Evolutionary conservation across 2,329 filamentous ascomycete genomes (phyloP).

Genomic region (Trichoderma sp.): DNA sequence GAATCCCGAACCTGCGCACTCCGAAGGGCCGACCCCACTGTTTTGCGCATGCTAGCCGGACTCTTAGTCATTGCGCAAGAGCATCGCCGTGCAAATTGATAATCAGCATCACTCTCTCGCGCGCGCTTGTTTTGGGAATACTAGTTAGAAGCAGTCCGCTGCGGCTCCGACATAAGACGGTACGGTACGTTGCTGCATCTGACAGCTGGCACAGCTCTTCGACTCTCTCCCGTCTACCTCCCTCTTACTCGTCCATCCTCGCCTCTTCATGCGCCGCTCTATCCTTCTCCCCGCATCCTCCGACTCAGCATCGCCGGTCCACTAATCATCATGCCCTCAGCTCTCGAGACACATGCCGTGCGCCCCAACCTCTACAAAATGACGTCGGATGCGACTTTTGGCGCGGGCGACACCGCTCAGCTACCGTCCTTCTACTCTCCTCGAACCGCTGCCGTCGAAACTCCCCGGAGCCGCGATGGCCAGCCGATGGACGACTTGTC

Average conservation of each 20-base stretch:
- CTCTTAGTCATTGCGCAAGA: constrained; percentile 23
- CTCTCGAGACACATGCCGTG: constrained; percentile 19
- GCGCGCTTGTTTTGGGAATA: constrained; percentile 25
- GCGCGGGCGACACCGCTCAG: constrained; percentile 37
- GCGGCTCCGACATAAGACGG: constrained; percentile 14
- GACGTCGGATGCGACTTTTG: constrained; percentile 22
- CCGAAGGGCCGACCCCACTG: constrained; percentile 22
- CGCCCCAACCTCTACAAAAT: constrained; percentile 12
- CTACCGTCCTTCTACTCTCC: constrained; percentile 55
- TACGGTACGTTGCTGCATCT: constrained; percentile 22
- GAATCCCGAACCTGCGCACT: constrained; percentile 20
- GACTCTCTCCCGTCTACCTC: not conserved
- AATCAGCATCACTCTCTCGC: constrained; percentile 24
- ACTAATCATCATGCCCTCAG: constrained; percentile 25
- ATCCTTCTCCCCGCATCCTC: not conserved
- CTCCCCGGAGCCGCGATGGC: constrained; percentile 30
- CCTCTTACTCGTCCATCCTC: not conserved
- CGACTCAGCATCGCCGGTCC: not conserved
- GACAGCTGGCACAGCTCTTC: too few species aligned
- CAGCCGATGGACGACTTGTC: constrained; percentile 43
- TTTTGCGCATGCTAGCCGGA: not conserved
- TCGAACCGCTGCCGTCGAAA: constrained; percentile 39
- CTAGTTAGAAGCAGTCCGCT: not conserved
- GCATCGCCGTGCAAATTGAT: constrained; percentile 24
- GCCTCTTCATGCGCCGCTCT: not conserved